Percentiles rank a stretch among this genome's conserved stretches.
phyloP scores from a whole-genome alignment of 129 eudicot genomes.

The Flaveria bidentis region DNA sequence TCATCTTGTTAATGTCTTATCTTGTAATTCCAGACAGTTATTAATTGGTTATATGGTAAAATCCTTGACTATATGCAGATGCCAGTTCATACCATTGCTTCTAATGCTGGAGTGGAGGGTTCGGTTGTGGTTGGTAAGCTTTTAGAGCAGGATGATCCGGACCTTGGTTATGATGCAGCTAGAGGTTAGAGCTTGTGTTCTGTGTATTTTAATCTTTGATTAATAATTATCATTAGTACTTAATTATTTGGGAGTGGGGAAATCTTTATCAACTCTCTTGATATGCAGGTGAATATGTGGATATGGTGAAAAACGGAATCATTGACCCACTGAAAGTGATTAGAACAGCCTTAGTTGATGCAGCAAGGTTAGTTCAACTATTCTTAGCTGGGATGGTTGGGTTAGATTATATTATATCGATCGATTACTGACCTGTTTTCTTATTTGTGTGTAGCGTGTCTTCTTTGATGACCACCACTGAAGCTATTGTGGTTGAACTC shows the following conservation, averaged over 20 bases:
- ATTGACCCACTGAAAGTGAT: slow-evolving; percentile 87
- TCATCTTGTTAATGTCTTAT: background rate
- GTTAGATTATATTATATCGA: background rate
- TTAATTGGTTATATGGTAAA: background rate
- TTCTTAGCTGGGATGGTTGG: background rate
- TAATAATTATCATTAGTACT: background rate
- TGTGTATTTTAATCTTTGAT: background rate
- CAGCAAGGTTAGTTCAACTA: slow-evolving; percentile 64
- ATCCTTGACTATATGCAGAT: slow-evolving; percentile 42
- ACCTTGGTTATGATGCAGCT: slow-evolving; percentile 91
- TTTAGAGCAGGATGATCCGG: slow-evolving; percentile 73
- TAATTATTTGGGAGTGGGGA: background rate
- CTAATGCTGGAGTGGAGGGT: slow-evolving; percentile 88
- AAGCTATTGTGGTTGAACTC: slow-evolving; percentile 69
- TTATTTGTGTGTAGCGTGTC: slow-evolving; percentile 57
- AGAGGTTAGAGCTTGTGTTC: slow-evolving; percentile 46
- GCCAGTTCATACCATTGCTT: slow-evolving; percentile 78
- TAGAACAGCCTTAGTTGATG: slow-evolving; percentile 84
- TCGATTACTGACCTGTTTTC: background rate
- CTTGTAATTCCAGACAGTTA: background rate
- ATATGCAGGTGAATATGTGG: slow-evolving; percentile 72
- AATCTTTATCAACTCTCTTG: background rate
- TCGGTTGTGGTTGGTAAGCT: slow-evolving; percentile 89
- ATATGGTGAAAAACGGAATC: slow-evolving; percentile 86
- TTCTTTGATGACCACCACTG: slow-evolving; percentile 85